phyloP scores from a whole-genome alignment of 176 grass and related monocot species.

The Oryza glaberrima region DNA sequence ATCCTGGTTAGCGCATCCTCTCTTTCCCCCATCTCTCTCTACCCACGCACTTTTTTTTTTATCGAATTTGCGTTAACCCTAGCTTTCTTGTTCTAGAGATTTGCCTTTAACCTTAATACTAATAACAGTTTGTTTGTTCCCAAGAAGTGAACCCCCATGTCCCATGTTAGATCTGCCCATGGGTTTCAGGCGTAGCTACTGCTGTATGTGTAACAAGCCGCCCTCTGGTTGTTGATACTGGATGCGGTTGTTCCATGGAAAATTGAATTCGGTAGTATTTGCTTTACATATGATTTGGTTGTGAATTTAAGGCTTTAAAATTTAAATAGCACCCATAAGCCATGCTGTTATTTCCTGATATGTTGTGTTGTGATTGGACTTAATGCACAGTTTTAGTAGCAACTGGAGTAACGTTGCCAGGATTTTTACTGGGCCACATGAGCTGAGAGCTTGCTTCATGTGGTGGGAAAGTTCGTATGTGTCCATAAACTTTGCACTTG shows the following conservation, averaged over 20 bases:
- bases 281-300: neutral
- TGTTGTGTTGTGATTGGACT: neutral
- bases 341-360: neutral
- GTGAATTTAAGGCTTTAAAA: neutral
- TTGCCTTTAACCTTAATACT: too few relatives aligned
- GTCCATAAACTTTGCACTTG: neutral
- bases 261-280: neutral
- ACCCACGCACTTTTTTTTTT: too few relatives aligned
- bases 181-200: neutral
- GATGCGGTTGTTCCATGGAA: neutral
- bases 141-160: too few relatives aligned
- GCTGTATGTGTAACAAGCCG: neutral
- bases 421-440: neutral
- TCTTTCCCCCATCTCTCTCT: too few relatives aligned
- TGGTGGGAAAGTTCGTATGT: neutral
- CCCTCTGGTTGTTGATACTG: neutral
- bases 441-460: neutral
- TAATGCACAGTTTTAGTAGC: neutral
- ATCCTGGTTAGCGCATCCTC: too few relatives aligned
- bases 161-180: too few relatives aligned
- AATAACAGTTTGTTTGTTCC: too few relatives aligned
- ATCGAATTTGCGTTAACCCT: too few relatives aligned
- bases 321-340: neutral
- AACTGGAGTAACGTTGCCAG: neutral
- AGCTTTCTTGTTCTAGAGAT: too few relatives aligned